A percentile compares a stretch with the other conserved stretches of the same genome.
phyloP scores from a whole-genome alignment of 2,329 filamentous ascomycete species.

The Gremmenia infestans region DNA sequence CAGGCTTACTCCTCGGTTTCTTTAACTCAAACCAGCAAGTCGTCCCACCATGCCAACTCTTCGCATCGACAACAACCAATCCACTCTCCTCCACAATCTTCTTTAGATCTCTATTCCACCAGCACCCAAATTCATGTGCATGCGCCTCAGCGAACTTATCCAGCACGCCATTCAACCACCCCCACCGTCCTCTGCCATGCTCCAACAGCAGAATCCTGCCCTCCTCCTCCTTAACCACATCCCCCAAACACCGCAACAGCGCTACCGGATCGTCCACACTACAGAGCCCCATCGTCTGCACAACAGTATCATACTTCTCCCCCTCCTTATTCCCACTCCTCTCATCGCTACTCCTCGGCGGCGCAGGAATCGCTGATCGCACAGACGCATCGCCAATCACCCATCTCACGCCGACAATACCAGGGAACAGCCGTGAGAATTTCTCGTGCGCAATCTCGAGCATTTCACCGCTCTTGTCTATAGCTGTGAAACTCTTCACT shows the following conservation, averaged over 20 bases:
- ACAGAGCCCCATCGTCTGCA: slow-evolving; percentile 62
- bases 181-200: slow-evolving; percentile 54
- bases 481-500: slow-evolving; percentile 53
- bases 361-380: slow-evolving; percentile 20
- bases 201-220: slow-evolving; percentile 59
- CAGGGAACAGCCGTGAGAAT: slow-evolving; percentile 41
- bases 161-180: slow-evolving; percentile 50
- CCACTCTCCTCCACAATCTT: slow-evolving; percentile 50
- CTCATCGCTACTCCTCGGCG: slow-evolving; percentile 22
- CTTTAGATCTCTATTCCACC: slow-evolving; percentile 63
- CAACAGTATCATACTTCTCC: slow-evolving; percentile 52
- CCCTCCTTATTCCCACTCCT: slow-evolving; percentile 18
- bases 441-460: slow-evolving; percentile 52
- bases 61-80: slow-evolving; percentile 50
- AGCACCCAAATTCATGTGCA: slow-evolving; percentile 58
- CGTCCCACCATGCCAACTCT: slow-evolving; percentile 52
- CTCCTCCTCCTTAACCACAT: slow-evolving; percentile 45
- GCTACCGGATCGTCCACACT: slow-evolving; percentile 52
- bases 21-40: slow-evolving; percentile 53
- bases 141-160: slow-evolving; percentile 52
- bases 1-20: slow-evolving; percentile 16
- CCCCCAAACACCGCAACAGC: slow-evolving; percentile 50
- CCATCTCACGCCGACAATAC: slow-evolving; percentile 38
- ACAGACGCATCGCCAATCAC: slow-evolving; percentile 28
- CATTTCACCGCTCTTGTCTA: slow-evolving; percentile 58